Base-by-base conservation (phyloP, 1,284 basidiomycete genomes). In the Pascua guehoae region DNA sequence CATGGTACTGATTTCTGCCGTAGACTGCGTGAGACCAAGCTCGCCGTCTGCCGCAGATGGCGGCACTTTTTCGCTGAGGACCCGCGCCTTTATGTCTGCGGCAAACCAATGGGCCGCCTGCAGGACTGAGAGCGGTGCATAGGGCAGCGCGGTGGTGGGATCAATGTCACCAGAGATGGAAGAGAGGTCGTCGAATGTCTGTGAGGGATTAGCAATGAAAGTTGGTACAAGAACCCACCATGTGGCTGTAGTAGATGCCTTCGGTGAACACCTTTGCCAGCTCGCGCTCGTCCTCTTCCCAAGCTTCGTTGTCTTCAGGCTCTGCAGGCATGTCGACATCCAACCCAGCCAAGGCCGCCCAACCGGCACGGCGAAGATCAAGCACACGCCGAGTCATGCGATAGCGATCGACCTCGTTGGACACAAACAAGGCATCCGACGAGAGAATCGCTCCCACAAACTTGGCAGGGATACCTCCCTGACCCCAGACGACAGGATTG, bases 161-260 rank as follows among this genome's bases (percentile, higher is more conserved):
- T 88, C 91, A 41, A 85, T 78, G 66, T 92, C 88, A 54, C 81
- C 79, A 4, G 87, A 86, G 46, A 93, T 85, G 38, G 78, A 71
- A 45, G 89, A 84, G 24, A 93, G 79, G 68, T 91, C 88, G 17
- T 91, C 88, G 63, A 89, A 83, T 10, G 82, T 78, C 89, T 91
- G 66, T 4, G 8, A 32, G 4, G 56, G n/a, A n/a, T 54, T 41
- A 53, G 49, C 24, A 3, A 12, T 14, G 15, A 36, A 41, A 5
- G 12, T 7, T 2, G n/a, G 5, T 3, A 11, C 5, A 17, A n/a
- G 3, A 12, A 76, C 84, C 54, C 64, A 89, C 89, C 88, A 95
- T 89, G 71, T 93, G 91, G 12, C 84, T 81, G 72, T 95, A 96
- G 76, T 92, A 89, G 36, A 96, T 90, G 5, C 88, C 89, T 36